These are phyloP conservation scores for Tanozyma kutaoensis DNA, from an alignment of 805 yeast genomes.

Conservation along the genomic window DNA sequence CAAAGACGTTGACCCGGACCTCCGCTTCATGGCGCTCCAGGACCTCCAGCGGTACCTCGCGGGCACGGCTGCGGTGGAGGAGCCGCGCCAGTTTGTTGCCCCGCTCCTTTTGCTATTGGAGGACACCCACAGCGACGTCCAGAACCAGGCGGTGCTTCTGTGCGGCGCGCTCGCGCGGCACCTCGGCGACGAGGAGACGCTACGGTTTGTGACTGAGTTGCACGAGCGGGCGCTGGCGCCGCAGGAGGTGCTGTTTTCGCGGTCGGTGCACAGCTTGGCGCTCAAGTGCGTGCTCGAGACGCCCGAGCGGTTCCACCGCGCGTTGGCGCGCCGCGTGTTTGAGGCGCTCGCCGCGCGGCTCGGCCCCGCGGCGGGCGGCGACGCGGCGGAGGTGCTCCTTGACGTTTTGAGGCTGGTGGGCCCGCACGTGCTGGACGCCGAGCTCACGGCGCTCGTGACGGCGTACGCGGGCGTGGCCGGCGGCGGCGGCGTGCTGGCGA, in stretches of 20 bases:
- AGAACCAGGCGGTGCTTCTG: conserved; percentile 38
- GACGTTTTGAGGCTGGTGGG: conserved; percentile 43
- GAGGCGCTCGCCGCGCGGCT: conserved; percentile 26
- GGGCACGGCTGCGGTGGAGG: conserved; percentile 11
- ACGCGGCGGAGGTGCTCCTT: conserved; percentile 45
- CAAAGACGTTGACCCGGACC: conserved; percentile 63
- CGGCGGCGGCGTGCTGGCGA: too few species aligned
- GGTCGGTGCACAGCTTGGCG: conserved; percentile 41
- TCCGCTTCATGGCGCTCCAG: conserved; percentile 74
- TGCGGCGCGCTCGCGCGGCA: conserved; percentile 31
- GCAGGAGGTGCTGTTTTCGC: too few species aligned
- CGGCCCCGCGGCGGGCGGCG: conserved; percentile 15
- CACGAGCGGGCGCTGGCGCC: conserved; percentile 11
- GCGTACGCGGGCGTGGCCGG: too few species aligned
- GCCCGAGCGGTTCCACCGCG: conserved; percentile 11
- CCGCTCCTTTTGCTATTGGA: conserved; percentile 31
- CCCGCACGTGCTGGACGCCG: conserved; percentile 19
- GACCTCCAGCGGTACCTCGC: conserved; percentile 42
- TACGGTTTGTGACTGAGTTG: conserved; percentile 16
- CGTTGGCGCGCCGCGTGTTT: conserved; percentile 16
- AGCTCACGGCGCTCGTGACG: conserved; percentile 15
- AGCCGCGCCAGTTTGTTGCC: conserved; percentile 20
- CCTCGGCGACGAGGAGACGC: conserved; percentile 15
- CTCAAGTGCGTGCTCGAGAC: conserved; percentile 27
- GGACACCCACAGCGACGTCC: conserved; percentile 61